Evolutionary conservation across 2,329 filamentous ascomycete genomes (phyloP).

Genomic region (Cladobotryum protrusum): DNA sequence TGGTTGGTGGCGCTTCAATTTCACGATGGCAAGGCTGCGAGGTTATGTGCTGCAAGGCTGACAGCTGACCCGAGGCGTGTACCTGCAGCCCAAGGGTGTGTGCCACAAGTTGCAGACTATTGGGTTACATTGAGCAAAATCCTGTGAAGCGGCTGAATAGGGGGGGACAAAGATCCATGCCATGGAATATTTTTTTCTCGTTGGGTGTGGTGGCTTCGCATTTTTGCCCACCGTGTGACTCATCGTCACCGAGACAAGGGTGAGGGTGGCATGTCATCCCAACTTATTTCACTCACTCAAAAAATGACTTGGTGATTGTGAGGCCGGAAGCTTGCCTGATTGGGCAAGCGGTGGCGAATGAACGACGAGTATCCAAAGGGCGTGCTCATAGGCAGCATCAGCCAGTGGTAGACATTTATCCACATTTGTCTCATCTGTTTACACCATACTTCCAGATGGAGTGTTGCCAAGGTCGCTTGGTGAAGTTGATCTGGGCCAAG

Average conservation of each 20-base stretch:
- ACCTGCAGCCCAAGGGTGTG: too few species aligned
- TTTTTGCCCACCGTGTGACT: constrained; percentile 20
- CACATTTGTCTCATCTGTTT: not conserved
- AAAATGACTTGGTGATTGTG: constrained; percentile 7
- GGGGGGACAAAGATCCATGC: too few species aligned
- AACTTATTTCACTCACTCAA: not conserved
- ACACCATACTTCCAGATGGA: not conserved
- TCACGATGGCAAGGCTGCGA: too few species aligned
- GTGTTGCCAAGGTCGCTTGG: not conserved
- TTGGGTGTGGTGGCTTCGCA: not conserved
- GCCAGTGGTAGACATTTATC: not conserved
- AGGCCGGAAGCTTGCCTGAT: constrained; percentile 20
- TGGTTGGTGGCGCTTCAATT: too few species aligned
- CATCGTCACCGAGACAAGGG: constrained; percentile 10
- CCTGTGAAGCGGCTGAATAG: too few species aligned
- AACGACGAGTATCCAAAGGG: not conserved
- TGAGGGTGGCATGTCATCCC: constrained; percentile 12
- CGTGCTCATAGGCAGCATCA: not conserved
- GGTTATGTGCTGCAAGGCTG: too few species aligned
- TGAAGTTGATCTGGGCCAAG: not conserved
- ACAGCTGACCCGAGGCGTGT: too few species aligned
- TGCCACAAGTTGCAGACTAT: too few species aligned
- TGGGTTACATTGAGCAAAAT: too few species aligned
- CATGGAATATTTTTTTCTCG: too few species aligned
- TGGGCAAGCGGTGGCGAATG: constrained; percentile 18